Base-by-base conservation (phyloP, 1,139 yeast species). In the Hansenula anomala region DNA sequence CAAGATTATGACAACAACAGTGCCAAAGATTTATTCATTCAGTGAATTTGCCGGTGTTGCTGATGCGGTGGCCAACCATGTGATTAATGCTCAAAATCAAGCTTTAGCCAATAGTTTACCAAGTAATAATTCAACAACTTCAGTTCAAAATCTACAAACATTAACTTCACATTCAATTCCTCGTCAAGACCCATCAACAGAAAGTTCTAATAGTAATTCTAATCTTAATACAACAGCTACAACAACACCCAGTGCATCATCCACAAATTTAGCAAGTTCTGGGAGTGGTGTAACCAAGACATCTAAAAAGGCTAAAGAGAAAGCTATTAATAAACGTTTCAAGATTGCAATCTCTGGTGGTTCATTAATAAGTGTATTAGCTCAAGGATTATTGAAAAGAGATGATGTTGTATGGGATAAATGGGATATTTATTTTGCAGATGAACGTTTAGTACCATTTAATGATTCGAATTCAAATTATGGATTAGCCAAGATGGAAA, bases 351-450 rank as follows among this genome's bases (percentile, higher is more conserved):
- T 92, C 24, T 78, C 90, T 39, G 98, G 97, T 41, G 98, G 98
- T 24, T 88, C 96, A 7, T 71, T 92, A 47, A 80, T 92, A 46
- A 80, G 84, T 46, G 95, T 90, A 38, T 70, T 92, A 41, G 78
- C 85, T 47, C 90, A 90, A 61, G 97, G 97, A 13, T 69, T 92
- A 46, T 65, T 90, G 42, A 71, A 74, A 31, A 73, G 95, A 54
- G 72, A 73, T 36, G 89, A 80, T 48, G 80, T 92, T 30, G 81
- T 80, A 50, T 92, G 97, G 97, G 83, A 78, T 40, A 84, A 81
- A 58, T 92, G 98, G 98, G 96, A 92, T 58, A 78, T 92, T 42
- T 92, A 87, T 63, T 90, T 92, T 67, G 96, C 97, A 17, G 98
- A 92, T 63, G 98, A 92, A 67, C 78, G 98, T 61, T 69, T 92